These are phyloP conservation scores for Fusarium agapanthi DNA, from an alignment of 2,329 filamentous ascomycete genomes.

Conservation along the genomic window DNA sequence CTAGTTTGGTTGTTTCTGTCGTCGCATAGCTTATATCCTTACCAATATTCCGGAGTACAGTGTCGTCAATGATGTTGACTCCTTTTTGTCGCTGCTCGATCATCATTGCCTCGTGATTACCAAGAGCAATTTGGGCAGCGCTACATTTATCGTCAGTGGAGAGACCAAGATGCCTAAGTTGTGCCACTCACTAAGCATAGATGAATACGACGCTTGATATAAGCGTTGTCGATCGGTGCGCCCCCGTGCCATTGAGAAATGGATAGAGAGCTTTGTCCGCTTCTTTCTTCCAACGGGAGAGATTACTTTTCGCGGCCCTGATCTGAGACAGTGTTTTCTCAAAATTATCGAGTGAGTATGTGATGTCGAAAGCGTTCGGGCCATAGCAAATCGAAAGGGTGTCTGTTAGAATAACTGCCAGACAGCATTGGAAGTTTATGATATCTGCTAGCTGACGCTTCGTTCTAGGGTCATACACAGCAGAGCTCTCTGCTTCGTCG, in stretches of 20 bases:
- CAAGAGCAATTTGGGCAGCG: slow-evolving; percentile 23
- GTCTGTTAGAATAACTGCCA: slow-evolving; percentile 5
- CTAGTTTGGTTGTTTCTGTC: slow-evolving; percentile 3
- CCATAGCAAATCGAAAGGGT: slow-evolving; percentile 8
- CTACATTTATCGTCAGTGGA: not conserved
- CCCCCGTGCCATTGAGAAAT: not conserved
- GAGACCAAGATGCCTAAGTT: fast-evolving
- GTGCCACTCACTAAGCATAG: slow-evolving; percentile 5
- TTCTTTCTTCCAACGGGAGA: not conserved
- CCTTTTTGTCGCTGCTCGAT: slow-evolving; percentile 30
- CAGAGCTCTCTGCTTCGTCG: not conserved
- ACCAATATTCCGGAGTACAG: slow-evolving; percentile 6
- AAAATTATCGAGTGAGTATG: slow-evolving; percentile 3
- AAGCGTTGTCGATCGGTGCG: slow-evolving; percentile 3
- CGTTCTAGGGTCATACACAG: not conserved
- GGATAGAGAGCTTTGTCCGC: not conserved
- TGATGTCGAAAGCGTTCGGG: not conserved
- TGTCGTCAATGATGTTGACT: slow-evolving; percentile 5
- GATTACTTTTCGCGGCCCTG: not conserved
- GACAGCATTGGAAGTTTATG: not conserved
- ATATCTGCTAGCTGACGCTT: not conserved
- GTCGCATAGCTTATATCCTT: slow-evolving; percentile 1
- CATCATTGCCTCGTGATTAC: slow-evolving; percentile 14
- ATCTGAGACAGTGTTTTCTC: not conserved
- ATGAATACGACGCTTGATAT: slow-evolving; percentile 27